Base-by-base conservation (phyloP, 2,329 filamentous ascomycete species). In the Rosellinia necatrix region DNA sequence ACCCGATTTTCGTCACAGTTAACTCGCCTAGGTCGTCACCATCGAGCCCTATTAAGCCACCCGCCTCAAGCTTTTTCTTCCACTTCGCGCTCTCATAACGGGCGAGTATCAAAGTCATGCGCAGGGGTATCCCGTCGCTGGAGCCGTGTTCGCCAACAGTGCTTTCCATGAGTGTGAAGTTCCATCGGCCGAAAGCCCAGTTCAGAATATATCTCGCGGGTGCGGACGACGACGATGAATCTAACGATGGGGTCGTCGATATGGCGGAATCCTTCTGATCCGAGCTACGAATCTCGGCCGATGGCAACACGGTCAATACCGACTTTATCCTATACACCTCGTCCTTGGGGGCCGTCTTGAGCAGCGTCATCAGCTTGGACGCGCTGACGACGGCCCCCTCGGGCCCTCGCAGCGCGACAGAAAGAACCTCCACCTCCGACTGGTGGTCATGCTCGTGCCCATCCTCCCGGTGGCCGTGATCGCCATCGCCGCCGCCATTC, bases 141-240 rank as follows among this genome's bases (percentile, higher is more conserved):
- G 84, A 79, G 61, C 78, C 71, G 68, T 86, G 81, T 70, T 87
- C 69, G 1, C 70, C 68, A 1, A 69, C 68, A 6, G 71, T 70
- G 0, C 71, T 68, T 3, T 81, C 68, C 4, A 86, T 75, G 5
- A 83, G 79, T 1, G 92, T 96, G 69, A 93, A 96, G 0, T 86
- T 96, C 93, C 94, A 99, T 25, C 94, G 83, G 0, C 92, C 92
- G 75, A 99, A 99, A 0, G 94, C 94, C 94, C 94, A 99, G 72
- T 99, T 99, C 57, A 99, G 81, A 40, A 99, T 96, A 70, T 94
- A 97, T 52, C 90, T 80, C 2, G 68, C 71, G 7, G 67, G 70
- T 8, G 68, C 52, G 5, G 63, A n/a, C n/a, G n/a, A n/a, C n/a
- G n/a, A n/a, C n/a, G n/a, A 41, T 37, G 30, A 0, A 27, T 49